phyloP scores from a whole-genome alignment of 225 moss, liverwort and hornwort species.

The Sphagnum tenellum region DNA sequence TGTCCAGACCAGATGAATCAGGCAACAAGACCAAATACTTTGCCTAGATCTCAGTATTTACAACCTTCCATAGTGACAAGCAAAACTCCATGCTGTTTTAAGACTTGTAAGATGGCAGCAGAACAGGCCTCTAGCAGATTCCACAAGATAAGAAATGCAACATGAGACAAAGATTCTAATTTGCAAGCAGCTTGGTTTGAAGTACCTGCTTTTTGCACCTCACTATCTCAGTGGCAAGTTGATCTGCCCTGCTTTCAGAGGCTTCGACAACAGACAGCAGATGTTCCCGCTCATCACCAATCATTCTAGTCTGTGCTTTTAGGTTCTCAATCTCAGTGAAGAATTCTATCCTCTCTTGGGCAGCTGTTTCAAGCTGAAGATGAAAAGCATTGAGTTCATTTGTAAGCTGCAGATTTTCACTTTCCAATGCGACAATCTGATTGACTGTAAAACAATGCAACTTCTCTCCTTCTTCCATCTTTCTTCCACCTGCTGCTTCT shows the following conservation, averaged over 20 bases:
- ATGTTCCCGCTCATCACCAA: not conserved
- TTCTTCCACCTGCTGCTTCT: not conserved
- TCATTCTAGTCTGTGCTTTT: not conserved
- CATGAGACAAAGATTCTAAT: too few species aligned
- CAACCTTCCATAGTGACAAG: too few species aligned
- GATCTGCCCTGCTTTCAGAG: not conserved
- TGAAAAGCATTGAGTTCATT: not conserved
- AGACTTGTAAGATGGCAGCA: too few species aligned
- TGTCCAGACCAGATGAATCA: too few species aligned
- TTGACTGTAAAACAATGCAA: not conserved
- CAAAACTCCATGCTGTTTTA: too few species aligned
- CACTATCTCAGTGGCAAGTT: not conserved
- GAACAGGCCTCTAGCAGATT: too few species aligned
- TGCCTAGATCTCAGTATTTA: too few species aligned
- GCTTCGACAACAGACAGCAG: slow-evolving; percentile 2
- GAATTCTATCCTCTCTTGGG: not conserved
- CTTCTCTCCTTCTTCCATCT: not conserved
- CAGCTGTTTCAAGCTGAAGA: slow-evolving; percentile 1
- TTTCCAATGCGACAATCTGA: not conserved
- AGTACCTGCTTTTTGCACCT: slow-evolving; percentile 1
- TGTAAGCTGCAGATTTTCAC: not conserved
- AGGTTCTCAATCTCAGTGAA: slow-evolving; percentile 4
- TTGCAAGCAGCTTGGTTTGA: too few species aligned
- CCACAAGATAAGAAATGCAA: too few species aligned
- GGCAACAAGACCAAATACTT: too few species aligned